Evolutionary conservation across 2,329 filamentous ascomycete species (phyloP).

Genomic region (Apiospora marii): DNA sequence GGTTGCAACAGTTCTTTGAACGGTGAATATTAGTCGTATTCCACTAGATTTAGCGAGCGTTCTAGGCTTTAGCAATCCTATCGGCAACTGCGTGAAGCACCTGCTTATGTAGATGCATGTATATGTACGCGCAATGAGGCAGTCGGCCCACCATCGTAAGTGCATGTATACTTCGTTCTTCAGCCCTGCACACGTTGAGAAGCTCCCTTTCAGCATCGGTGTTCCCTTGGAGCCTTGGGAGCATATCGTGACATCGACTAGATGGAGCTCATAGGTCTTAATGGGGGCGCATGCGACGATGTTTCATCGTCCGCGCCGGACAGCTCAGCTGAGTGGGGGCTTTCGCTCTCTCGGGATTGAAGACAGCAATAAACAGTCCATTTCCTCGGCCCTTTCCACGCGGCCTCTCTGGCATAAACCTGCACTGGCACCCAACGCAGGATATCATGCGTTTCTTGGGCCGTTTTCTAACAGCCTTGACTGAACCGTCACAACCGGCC

Average conservation of each 20-base stretch:
- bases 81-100: neutral
- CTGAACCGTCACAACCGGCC: neutral
- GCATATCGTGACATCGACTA: neutral
- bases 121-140: neutral
- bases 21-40: neutral
- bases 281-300: neutral
- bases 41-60: neutral
- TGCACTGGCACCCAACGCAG: slow-evolving; percentile 11
- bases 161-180: neutral
- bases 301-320: neutral
- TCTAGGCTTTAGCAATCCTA: neutral
- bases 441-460: neutral
- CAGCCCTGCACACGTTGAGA: neutral
- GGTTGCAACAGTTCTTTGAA: neutral
- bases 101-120: neutral
- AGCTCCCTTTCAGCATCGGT: neutral
- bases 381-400: slow-evolving; percentile 4
- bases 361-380: neutral
- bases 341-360: neutral
- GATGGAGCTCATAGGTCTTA: neutral
- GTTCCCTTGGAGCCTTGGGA: neutral
- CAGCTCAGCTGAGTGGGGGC: slow-evolving; percentile 3
- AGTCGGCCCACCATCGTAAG: slow-evolving; percentile 1
- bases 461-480: neutral
- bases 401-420: neutral